Conservation (phyloP, 371 early-diverging fungal species). For the Fennellomyces sp. region DNA sequence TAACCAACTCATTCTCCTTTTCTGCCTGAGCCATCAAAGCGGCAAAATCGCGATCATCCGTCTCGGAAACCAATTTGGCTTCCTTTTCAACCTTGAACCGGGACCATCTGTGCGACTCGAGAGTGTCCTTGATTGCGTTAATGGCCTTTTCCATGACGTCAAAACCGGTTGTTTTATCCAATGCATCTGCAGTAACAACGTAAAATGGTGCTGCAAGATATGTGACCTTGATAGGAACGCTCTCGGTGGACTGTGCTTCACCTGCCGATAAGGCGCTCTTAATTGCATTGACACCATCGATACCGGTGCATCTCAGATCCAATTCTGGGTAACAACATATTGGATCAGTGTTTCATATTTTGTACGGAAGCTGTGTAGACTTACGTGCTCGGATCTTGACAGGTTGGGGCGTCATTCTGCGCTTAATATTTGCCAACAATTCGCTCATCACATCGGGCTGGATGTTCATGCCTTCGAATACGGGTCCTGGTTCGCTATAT, state of each 20-base stretch:
- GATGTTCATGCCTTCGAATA: conserved; percentile 85
- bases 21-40: conserved; percentile 92
- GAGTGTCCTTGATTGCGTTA: conserved; percentile 78
- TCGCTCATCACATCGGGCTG: conserved; percentile 69
- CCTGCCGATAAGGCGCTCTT: conserved; percentile 92
- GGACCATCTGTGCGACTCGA: conserved; percentile 65
- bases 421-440: conserved; percentile 83
- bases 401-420: conserved; percentile 94
- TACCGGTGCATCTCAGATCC: conserved; percentile 95
- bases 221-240: conserved; percentile 83
- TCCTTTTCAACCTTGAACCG: conserved; percentile 75
- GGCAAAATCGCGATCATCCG: conserved; percentile 94
- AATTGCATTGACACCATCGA: conserved; percentile 98
- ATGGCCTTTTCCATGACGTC: conserved; percentile 90
- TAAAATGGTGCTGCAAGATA: conserved; percentile 92
- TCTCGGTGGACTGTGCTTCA: conserved; percentile 83
- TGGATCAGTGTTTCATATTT: background rate
- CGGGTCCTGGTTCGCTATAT: conserved; percentile 83
- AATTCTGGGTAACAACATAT: conserved; percentile 65
- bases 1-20: conserved; percentile 93
- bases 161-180: conserved; percentile 89
- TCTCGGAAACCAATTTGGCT: conserved; percentile 93
- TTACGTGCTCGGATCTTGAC: conserved; percentile 94
- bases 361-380: conserved; percentile 12
- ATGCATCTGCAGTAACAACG: conserved; percentile 88